phyloP scores from a whole-genome alignment of 257 asterid genomes.

The Solanum neorickii region DNA sequence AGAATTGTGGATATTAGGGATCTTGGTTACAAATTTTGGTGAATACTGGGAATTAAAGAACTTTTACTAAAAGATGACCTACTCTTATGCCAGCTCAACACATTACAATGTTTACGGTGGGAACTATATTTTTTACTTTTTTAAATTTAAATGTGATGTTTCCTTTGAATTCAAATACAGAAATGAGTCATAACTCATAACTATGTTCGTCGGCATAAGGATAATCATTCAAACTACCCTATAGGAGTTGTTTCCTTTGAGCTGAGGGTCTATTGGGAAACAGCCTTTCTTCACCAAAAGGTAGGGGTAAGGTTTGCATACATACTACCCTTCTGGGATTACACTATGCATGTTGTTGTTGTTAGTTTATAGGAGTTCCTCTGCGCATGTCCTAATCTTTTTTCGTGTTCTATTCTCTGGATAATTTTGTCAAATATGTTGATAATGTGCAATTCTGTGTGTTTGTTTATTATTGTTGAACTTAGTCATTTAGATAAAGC shows the following conservation, averaged over 20 bases:
- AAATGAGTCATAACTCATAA: not conserved
- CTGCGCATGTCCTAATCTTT: not conserved
- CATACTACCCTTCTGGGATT: not conserved
- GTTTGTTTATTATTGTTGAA: not conserved
- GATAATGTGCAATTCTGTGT: not conserved
- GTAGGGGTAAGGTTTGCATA: not conserved
- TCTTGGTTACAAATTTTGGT: not conserved
- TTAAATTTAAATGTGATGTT: not conserved
- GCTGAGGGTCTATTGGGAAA: not conserved
- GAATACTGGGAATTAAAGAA: not conserved
- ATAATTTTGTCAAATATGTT: not conserved
- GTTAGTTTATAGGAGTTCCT: not conserved
- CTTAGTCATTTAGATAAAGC: not conserved
- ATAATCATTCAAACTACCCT: not conserved
- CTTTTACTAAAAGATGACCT: not conserved
- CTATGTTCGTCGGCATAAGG: not conserved
- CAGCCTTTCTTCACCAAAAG: not conserved
- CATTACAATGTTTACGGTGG: not conserved
- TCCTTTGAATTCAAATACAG: not conserved
- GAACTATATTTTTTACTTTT: not conserved
- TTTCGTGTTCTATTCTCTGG: not conserved
- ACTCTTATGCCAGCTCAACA: not conserved
- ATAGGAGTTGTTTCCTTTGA: not conserved
- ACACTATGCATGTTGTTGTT: not conserved
- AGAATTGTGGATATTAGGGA: not conserved